phyloP scores from a whole-genome alignment of 2,329 filamentous ascomycete genomes.

The Cercospora citrullina region DNA sequence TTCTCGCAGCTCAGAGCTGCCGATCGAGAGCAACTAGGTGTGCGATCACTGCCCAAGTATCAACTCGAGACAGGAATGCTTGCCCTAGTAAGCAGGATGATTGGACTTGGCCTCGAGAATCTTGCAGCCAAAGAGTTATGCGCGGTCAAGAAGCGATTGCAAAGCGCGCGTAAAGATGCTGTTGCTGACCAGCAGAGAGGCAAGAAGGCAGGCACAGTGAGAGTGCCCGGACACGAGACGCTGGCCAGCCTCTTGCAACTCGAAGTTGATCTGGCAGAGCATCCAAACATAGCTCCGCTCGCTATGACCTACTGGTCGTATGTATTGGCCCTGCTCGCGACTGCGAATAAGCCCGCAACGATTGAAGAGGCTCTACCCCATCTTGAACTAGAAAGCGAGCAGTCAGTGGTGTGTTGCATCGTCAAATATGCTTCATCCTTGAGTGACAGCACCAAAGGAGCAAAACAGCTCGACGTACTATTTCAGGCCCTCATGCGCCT shows the following conservation, averaged over 20 bases:
- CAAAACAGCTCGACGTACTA: slow-evolving; percentile 66
- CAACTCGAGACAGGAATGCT: slow-evolving; percentile 75
- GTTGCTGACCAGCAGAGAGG: not conserved
- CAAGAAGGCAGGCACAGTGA: slow-evolving; percentile 29
- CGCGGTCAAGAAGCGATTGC: slow-evolving; percentile 64
- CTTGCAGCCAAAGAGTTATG: slow-evolving; percentile 68
- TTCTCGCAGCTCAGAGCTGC: slow-evolving; percentile 64
- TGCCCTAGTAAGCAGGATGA: slow-evolving; percentile 65
- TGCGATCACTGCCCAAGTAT: slow-evolving; percentile 59
- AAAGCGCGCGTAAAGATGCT: slow-evolving; percentile 34
- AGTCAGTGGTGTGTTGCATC: slow-evolving; percentile 62
- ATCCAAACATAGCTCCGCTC: slow-evolving; percentile 49
- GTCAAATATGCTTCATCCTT: slow-evolving; percentile 49
- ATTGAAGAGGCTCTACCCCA: slow-evolving; percentile 60
- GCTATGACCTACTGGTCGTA: slow-evolving; percentile 66
- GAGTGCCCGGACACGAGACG: slow-evolving; percentile 40
- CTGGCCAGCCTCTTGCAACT: slow-evolving; percentile 66
- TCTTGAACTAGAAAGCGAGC: slow-evolving; percentile 54
- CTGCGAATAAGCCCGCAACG: slow-evolving; percentile 59
- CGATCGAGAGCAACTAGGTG: slow-evolving; percentile 53
- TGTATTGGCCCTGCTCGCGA: slow-evolving; percentile 62
- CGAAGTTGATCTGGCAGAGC: slow-evolving; percentile 45
- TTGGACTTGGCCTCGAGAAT: slow-evolving; percentile 65
- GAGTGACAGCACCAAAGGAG: slow-evolving; percentile 56
- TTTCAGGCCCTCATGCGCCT: slow-evolving; percentile 66